These are phyloP conservation scores for Tetrahymena malaccensis DNA, from an alignment of 73 alveolate species.

Conservation along the genomic window DNA sequence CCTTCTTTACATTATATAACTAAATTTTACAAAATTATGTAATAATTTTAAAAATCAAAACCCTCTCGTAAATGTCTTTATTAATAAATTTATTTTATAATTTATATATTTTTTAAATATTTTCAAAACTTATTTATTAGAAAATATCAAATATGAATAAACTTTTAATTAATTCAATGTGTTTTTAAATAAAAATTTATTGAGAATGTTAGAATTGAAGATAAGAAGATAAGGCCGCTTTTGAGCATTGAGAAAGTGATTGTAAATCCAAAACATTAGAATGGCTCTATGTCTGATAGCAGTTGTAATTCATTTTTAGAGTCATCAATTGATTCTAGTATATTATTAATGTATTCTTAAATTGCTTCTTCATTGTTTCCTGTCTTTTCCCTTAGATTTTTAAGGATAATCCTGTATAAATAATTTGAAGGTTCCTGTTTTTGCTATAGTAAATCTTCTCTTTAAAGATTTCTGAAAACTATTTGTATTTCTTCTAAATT, in stretches of 20 bases:
- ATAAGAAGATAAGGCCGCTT: neutral
- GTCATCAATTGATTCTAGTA: neutral
- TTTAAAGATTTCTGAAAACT: neutral
- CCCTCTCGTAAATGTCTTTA: too few relatives aligned
- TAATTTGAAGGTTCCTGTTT: neutral
- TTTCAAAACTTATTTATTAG: too few relatives aligned
- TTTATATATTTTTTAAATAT: too few relatives aligned
- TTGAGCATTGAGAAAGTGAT: neutral
- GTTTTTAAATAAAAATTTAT: neutral
- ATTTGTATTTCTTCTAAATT: neutral
- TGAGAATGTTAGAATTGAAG: neutral
- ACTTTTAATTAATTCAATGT: neutral
- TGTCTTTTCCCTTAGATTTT: neutral
- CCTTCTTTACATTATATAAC: too few relatives aligned
- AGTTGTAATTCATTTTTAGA: neutral
- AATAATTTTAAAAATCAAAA: too few relatives aligned
- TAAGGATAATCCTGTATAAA: neutral
- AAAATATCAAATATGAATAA: neutral
- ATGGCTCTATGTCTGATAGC: neutral
- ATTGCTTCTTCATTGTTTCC: neutral
- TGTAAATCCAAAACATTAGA: neutral
- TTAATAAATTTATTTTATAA: too few relatives aligned
- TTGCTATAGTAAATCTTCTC: neutral
- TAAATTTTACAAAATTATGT: too few relatives aligned
- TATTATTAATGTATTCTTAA: neutral